phyloP scores from a whole-genome alignment of 2,329 filamentous ascomycete genomes.

The Cladorrhinum sp. region DNA sequence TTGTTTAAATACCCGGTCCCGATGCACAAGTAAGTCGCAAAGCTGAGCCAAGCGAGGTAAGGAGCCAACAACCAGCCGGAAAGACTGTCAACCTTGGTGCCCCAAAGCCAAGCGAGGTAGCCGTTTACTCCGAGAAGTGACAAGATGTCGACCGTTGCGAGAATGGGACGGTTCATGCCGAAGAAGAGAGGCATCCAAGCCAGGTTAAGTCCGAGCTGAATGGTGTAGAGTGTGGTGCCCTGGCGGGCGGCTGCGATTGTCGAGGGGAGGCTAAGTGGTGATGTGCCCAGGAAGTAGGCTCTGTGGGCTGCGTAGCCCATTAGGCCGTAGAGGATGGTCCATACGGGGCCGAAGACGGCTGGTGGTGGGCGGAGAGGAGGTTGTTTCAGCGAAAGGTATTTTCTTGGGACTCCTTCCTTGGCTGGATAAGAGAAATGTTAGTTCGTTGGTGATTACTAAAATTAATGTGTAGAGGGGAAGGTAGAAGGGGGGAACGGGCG shows the following conservation, averaged over 20 bases:
- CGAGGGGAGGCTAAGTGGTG: slow-evolving; percentile 48
- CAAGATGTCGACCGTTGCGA: slow-evolving; percentile 73
- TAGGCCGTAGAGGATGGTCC: slow-evolving; percentile 65
- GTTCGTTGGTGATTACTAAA: too few relatives aligned
- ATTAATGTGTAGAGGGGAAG: neutral
- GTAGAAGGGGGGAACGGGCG: neutral
- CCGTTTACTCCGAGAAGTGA: slow-evolving; percentile 68
- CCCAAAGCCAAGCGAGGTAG: slow-evolving; percentile 75
- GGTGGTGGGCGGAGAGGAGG: slow-evolving; percentile 61
- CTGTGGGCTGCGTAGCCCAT: slow-evolving; percentile 92
- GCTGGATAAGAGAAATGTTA: slow-evolving; percentile 37
- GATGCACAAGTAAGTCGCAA: slow-evolving; percentile 80
- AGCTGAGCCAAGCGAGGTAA: slow-evolving; percentile 82
- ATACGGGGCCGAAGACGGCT: slow-evolving; percentile 61
- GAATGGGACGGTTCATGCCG: slow-evolving; percentile 66
- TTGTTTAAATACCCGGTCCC: slow-evolving; percentile 66
- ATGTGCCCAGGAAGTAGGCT: slow-evolving; percentile 62
- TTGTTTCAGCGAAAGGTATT: slow-evolving; percentile 65
- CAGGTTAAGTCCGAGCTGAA: slow-evolving; percentile 82
- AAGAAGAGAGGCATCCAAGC: slow-evolving; percentile 95
- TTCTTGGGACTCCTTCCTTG: slow-evolving; percentile 53
- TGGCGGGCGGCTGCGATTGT: slow-evolving; percentile 58
- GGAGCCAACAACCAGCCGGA: slow-evolving; percentile 74
- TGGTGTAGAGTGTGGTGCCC: slow-evolving; percentile 76
- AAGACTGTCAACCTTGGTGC: slow-evolving; percentile 62